Percentiles rank a stretch among this genome's conserved stretches.
phyloP scores from a whole-genome alignment of 2,329 filamentous ascomycete genomes.

The Hysterium pulicare region DNA sequence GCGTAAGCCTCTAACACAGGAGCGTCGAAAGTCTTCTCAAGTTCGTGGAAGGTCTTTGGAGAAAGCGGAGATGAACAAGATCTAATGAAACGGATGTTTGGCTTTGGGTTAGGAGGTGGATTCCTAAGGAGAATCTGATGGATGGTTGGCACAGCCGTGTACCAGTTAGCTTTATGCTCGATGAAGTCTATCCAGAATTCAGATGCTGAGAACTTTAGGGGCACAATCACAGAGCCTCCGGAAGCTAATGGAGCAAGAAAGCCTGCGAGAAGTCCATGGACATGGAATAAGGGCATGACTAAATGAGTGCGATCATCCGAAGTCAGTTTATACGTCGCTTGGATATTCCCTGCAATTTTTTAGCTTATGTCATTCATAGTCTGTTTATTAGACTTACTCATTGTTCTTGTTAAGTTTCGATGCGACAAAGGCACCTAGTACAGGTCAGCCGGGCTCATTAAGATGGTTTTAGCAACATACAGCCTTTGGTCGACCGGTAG shows the following conservation, averaged over 20 bases:
- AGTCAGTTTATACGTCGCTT: constrained; percentile 71
- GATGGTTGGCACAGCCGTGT: constrained; percentile 89
- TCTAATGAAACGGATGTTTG: constrained; percentile 78
- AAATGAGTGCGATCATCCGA: constrained; percentile 73
- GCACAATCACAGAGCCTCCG: constrained; percentile 76
- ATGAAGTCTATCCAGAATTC: constrained; percentile 81
- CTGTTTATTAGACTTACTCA: constrained; percentile 53
- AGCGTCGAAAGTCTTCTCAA: constrained; percentile 71
- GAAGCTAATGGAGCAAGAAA: constrained; percentile 74
- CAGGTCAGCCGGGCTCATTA: neutral
- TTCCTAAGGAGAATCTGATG: constrained; percentile 83
- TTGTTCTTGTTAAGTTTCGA: constrained; percentile 74
- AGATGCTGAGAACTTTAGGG: constrained; percentile 72
- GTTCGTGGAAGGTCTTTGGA: constrained; percentile 74
- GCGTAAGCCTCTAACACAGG: constrained; percentile 87
- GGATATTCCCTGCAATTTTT: constrained; percentile 62
- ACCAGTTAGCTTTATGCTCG: constrained; percentile 78
- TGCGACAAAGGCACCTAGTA: constrained; percentile 68
- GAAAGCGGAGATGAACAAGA: constrained; percentile 83
- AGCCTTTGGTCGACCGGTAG: constrained; percentile 81
- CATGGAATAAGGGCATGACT: constrained; percentile 89
- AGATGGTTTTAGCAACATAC: constrained; percentile 5
- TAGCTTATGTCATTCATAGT: constrained; percentile 5
- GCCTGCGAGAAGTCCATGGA: constrained; percentile 80
- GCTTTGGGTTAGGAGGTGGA: constrained; percentile 64